A percentile compares a stretch with the other conserved stretches of the same genome.
phyloP scores from a whole-genome alignment of 108 stramenopile species.

The Fragilaria crotonensis region DNA sequence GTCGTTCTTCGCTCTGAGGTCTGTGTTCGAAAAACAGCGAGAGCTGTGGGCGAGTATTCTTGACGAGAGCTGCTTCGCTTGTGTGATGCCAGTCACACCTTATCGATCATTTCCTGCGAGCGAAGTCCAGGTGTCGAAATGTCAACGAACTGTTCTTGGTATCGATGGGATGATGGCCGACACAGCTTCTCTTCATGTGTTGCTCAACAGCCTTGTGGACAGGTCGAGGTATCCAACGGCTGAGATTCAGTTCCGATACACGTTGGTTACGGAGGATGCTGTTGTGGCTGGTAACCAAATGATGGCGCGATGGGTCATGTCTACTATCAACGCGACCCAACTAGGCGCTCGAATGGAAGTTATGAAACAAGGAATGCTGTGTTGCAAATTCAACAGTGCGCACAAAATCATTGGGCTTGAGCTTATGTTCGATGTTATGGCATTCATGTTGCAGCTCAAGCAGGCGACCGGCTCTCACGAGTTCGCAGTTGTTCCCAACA shows the following conservation, averaged over 20 bases:
- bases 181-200: constrained; percentile 80
- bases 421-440: constrained; percentile 97
- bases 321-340: constrained; percentile 77
- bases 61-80: constrained; percentile 76
- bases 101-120: constrained; percentile 67
- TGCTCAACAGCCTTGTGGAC: constrained; percentile 77
- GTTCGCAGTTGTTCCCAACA: constrained; percentile 82
- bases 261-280: constrained; percentile 80
- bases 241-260: constrained; percentile 81
- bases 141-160: constrained; percentile 85
- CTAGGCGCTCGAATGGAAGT: constrained; percentile 81
- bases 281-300: constrained; percentile 86
- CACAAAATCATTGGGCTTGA: constrained; percentile 85
- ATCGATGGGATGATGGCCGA: constrained; percentile 94
- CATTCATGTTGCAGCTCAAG: constrained; percentile 96
- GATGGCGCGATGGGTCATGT: constrained; percentile 93
- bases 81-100: constrained; percentile 69
- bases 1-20: constrained; percentile 71
- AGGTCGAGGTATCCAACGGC: constrained; percentile 57
- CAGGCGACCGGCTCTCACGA: constrained; percentile 76
- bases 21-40: constrained; percentile 65
- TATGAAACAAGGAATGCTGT: constrained; percentile 88
- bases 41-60: constrained; percentile 79
- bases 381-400: constrained; percentile 83
- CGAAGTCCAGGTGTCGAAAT: constrained; percentile 57